Base-by-base conservation (phyloP, 2,329 filamentous ascomycete species). In the Trichoderma lentiforme region DNA sequence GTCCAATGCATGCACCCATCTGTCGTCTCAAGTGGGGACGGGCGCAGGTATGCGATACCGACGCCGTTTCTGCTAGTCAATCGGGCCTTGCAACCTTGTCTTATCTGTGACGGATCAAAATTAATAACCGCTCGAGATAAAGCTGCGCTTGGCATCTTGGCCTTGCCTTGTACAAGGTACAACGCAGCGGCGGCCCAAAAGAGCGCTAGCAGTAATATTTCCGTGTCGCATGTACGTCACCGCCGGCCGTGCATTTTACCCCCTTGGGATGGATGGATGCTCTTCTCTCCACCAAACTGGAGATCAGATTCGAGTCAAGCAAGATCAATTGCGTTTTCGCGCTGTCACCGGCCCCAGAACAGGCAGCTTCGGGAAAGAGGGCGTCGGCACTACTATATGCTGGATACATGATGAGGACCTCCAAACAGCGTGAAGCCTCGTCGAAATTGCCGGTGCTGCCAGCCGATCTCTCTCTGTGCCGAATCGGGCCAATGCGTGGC, bases 21-120 rank as follows among this genome's bases (percentile, higher is more conserved):
- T 57, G 43, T 43, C 36, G 56, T 60, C 34, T 24, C 26, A 9
- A 26, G 68, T 64, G 47, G 51, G 24, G 32, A 71, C 58, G 32
- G n/a, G 58, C 58, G 58, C 58, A 61, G 28, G 58, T 26, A 36
- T 47, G 58, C 60, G 60, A 30, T 65, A 56, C 61, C 63, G 67
- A 30, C 61, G 70, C 70, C 58, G 43, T 71, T 57, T 58, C 53
- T 72, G 70, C 70, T 66, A 71, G 70, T 68, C 39, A 72, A 72
- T 72, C 70, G 70, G 70, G 63, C 70, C 70, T 57, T 72, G 70
- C 51, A 72, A 47, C 70, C 70, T 39, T 32, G 70, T n/a, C 70
- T 72, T 72, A 72, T 72, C 70, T 67, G 56, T 72, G 70, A 72
- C 70, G 70, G 70, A 72, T 67, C 70, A 56, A 72, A 67, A 72